Evolutionary conservation across 2,329 filamentous ascomycete species (phyloP).

Genomic region (Byssochlamys sp.): DNA sequence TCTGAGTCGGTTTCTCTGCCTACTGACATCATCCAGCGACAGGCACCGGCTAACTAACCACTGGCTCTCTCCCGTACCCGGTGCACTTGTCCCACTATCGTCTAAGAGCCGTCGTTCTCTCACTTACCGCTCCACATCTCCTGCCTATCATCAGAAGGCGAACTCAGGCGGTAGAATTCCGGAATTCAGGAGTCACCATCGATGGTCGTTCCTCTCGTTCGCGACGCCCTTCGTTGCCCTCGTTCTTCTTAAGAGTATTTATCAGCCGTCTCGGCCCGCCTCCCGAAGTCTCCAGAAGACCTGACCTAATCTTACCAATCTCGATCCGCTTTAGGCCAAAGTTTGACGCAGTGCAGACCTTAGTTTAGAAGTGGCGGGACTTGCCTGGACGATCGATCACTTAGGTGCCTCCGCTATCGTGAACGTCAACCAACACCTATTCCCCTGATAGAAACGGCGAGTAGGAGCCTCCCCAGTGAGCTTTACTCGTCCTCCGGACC

Average conservation of each 20-base stretch:
- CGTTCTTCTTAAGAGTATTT: not conserved
- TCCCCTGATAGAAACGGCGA: not conserved
- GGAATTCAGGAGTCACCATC: not conserved
- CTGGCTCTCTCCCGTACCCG: not conserved
- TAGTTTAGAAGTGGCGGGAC: not conserved
- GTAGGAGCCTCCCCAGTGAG: not conserved
- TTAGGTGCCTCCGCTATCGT: not conserved
- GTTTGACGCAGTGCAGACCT: not conserved
- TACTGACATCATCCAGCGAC: not conserved
- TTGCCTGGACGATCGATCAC: not conserved
- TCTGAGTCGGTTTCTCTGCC: not conserved
- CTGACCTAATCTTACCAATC: not conserved
- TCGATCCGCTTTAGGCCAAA: not conserved
- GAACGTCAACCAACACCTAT: not conserved
- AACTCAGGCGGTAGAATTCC: not conserved
- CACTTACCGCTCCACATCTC: not conserved
- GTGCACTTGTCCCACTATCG: not conserved
- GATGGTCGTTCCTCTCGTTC: not conserved
- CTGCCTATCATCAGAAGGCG: not conserved
- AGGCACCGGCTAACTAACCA: not conserved
- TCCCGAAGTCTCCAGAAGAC: not conserved
- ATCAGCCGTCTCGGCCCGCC: not conserved
- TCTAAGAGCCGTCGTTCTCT: not conserved
- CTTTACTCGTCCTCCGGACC: not conserved
- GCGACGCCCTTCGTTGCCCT: not conserved